Evolutionary conservation across 495 filamentous ascomycete species (phyloP), one percentile per base, ranked within the genome.

Genomic region (Neurospora sp.): DNA sequence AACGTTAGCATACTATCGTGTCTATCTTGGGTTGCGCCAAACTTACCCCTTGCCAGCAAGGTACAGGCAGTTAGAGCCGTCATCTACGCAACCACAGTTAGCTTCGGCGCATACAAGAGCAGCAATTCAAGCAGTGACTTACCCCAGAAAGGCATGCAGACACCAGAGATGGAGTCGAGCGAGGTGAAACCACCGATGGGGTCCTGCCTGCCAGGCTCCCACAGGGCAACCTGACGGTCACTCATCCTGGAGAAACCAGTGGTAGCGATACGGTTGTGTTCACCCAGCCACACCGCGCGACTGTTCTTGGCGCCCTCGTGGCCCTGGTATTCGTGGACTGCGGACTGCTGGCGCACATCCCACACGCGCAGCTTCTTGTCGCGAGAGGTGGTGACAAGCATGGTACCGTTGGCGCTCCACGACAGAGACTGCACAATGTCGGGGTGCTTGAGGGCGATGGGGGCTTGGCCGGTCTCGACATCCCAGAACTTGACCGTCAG

Each of bases 91-190:
- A 59, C 14, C 39, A 10, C 9, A 68, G 78, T 86, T 77, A 85
- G 83, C 44, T 69, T 59, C 27, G 9, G 16, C 40, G 31, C 72
- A 38, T 18, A 61, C 2, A 72, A 41, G 69, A 53, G 2, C 27
- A 27, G 12, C 14, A 9, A 18, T 4, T 16, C 53, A 35, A n/a
- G 35, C 20, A 12, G 1, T 10, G 20, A 20, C 80, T 76, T 81
- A 87, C 85, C 96, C 96, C 96, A 99, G 89, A 99, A 99, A 7
- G 96, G 96, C 93, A 99, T 98, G 86, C 93, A 97, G 65, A 99
- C 94, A 77, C 96, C 96, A 20, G 95, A 98, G 74, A 97, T 97
- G 37, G 93, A 93, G 81, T 98, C 96, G 68, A 99, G 85, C 65
- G 89, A 90, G 77, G 89, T 88, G 82, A 97, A 97, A 5, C 93